A percentile compares a stretch with the other conserved stretches of the same genome.
These are phyloP conservation scores for Fusarium begoniae DNA, from an alignment of 2,329 filamentous ascomycete species.

Conservation along the genomic window DNA sequence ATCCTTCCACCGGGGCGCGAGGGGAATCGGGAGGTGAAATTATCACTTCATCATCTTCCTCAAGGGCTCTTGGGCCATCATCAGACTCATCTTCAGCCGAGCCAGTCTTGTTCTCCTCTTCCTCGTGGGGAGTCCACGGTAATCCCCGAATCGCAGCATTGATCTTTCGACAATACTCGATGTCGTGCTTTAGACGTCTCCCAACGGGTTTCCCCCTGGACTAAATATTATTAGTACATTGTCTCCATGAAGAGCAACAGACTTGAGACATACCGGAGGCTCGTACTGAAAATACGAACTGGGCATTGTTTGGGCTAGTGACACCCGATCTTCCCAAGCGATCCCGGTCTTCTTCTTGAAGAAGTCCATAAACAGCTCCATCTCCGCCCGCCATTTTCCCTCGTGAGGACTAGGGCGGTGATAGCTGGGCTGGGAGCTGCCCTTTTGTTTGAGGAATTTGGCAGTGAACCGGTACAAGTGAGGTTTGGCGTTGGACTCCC, in stretches of 20 bases:
- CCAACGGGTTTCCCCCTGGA: slow-evolving; percentile 52
- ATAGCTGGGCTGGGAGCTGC: slow-evolving; percentile 48
- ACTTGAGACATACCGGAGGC: slow-evolving; percentile 55
- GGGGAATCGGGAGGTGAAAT: not conserved
- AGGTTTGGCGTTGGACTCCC: slow-evolving; percentile 69
- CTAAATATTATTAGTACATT: slow-evolving; percentile 34
- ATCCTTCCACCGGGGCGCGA: not conserved
- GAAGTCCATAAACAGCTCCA: slow-evolving; percentile 62
- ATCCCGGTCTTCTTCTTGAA: slow-evolving; percentile 68
- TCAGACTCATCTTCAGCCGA: not conserved
- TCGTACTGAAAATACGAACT: slow-evolving; percentile 53
- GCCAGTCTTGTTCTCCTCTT: not conserved
- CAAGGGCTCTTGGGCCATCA: not conserved
- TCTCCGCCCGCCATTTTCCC: slow-evolving; percentile 54
- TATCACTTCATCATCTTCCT: not conserved
- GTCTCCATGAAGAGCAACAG: not conserved
- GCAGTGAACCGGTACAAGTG: slow-evolving; percentile 69
- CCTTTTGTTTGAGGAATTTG: slow-evolving; percentile 57
- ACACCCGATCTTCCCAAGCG: slow-evolving; percentile 66
- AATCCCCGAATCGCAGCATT: slow-evolving; percentile 47
- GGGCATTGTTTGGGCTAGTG: slow-evolving; percentile 46
- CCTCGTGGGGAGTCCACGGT: slow-evolving; percentile 37
- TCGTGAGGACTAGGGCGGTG: slow-evolving; percentile 52
- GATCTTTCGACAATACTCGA: slow-evolving; percentile 47
- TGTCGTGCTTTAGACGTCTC: slow-evolving; percentile 44